phyloP scores from a whole-genome alignment of 768 basidiomycete genomes.

The Suillus cothurnatus region DNA sequence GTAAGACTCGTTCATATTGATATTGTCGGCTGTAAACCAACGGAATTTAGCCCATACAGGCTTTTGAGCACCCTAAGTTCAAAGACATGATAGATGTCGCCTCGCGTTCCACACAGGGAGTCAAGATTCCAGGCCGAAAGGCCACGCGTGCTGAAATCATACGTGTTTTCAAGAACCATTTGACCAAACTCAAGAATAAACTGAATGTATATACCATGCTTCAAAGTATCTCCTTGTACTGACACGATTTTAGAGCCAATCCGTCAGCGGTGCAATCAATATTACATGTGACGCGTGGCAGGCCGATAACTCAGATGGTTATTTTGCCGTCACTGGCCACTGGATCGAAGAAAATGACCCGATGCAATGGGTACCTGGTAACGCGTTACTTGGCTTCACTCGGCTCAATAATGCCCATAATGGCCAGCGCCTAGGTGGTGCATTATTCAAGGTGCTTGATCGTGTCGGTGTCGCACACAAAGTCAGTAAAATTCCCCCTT shows the following conservation, averaged over 20 bases:
- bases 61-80: not conserved
- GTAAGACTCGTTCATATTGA: constrained; percentile 35
- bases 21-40: too few relatives aligned
- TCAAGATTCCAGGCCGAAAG: too few relatives aligned
- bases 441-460: too few relatives aligned
- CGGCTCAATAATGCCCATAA: too few relatives aligned
- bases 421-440: too few relatives aligned
- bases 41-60: constrained; percentile 43
- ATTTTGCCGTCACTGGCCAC: not conserved
- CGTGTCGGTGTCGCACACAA: too few relatives aligned
- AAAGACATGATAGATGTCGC: not conserved
- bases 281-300: not conserved
- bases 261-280: not conserved
- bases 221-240: not conserved
- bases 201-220: not conserved
- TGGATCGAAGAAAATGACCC: too few relatives aligned
- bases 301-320: not conserved
- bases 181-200: not conserved
- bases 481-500: too few relatives aligned
- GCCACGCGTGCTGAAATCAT: not conserved
- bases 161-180: not conserved
- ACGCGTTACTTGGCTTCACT: too few relatives aligned
- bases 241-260: not conserved
- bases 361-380: too few relatives aligned
- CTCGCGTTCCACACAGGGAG: too few relatives aligned